These are phyloP conservation scores for Lepidium africanum DNA, from an alignment of 345 rosid species.

Conservation along the genomic window DNA sequence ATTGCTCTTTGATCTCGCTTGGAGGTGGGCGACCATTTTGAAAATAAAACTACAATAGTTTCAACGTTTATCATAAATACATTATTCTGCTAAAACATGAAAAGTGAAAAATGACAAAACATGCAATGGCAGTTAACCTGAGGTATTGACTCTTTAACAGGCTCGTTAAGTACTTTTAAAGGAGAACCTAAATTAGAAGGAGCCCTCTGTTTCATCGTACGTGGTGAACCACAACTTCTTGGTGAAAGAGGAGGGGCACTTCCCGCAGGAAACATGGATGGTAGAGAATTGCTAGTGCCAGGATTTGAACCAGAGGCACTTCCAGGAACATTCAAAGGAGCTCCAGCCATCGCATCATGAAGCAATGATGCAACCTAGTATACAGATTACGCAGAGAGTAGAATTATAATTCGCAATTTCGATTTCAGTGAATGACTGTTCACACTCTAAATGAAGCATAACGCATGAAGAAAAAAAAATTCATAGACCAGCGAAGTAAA, in stretches of 20 bases:
- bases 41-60: constrained; percentile 80
- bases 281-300: constrained; percentile 54
- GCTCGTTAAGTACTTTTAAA: constrained; percentile 67
- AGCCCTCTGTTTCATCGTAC: constrained; percentile 60
- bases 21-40: constrained; percentile 86
- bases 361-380: constrained; percentile 63
- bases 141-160: constrained; percentile 72
- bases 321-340: constrained; percentile 63
- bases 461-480: not conserved
- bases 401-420: not conserved
- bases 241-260: constrained; percentile 98
- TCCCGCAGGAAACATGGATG: constrained; percentile 94
- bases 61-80: constrained; percentile 1
- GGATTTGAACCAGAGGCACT: constrained; percentile 52
- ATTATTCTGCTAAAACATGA: not conserved
- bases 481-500: no score
- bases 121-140: constrained; percentile 45
- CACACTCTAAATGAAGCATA: not conserved
- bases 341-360: constrained; percentile 73
- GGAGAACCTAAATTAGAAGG: constrained; percentile 89
- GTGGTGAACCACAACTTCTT: constrained; percentile 89
- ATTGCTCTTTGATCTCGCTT: constrained; percentile 70
- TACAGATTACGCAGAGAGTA: not conserved
- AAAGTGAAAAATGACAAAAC: not conserved
- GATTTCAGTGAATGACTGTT: not conserved